Conservation (phyloP, 257 asterid species). For the Solanum boliviense region DNA sequence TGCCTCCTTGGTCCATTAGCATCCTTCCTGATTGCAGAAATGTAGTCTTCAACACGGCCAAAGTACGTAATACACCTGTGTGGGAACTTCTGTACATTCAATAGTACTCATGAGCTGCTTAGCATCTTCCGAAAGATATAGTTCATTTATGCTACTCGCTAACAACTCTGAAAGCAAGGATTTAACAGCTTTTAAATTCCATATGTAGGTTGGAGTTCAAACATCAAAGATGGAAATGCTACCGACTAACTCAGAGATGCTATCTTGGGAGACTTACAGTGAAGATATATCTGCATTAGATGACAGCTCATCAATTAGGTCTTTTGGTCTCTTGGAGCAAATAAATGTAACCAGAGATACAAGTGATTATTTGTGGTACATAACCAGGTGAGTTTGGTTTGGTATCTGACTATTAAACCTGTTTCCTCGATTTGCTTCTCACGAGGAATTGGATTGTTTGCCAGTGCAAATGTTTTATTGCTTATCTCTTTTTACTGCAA, state of each 20-base stretch:
- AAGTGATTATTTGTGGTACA: slow-evolving; percentile 88
- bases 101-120: neutral
- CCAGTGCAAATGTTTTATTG: neutral
- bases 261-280: slow-evolving; percentile 79
- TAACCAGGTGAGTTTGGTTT: slow-evolving; percentile 46
- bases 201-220: slow-evolving; percentile 70
- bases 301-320: slow-evolving; percentile 58
- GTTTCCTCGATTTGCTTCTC: neutral
- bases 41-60: slow-evolving; percentile 86
- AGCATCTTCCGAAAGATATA: neutral
- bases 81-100: neutral
- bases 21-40: slow-evolving; percentile 92
- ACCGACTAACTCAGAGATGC: slow-evolving; percentile 40
- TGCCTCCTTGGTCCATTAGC: slow-evolving; percentile 98
- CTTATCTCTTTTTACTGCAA: neutral
- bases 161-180: neutral
- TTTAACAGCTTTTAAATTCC: neutral
- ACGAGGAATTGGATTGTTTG: neutral
- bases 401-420: neutral
- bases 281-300: slow-evolving; percentile 74
- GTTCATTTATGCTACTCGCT: neutral
- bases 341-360: slow-evolving; percentile 83
- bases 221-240: slow-evolving; percentile 73
- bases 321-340: slow-evolving; percentile 80
- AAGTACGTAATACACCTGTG: slow-evolving; percentile 29